Evolutionary conservation across 2,329 filamentous ascomycete species (phyloP), one percentile per base, ranked within the genome.

Genomic region (Lomentospora prolificans): DNA sequence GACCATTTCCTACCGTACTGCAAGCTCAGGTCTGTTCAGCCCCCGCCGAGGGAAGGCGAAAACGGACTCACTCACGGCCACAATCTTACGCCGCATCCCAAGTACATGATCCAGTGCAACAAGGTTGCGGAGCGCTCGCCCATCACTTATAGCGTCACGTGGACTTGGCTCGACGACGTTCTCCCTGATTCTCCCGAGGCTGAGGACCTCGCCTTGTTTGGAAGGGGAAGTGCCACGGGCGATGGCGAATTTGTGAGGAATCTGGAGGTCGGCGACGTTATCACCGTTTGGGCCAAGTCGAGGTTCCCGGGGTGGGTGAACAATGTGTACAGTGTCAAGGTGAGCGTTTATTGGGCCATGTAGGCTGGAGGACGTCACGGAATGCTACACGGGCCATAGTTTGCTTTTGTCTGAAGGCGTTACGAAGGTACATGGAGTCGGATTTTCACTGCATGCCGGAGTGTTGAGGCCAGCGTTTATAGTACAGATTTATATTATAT

Each of bases 221-320:
- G 61, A 67, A 1, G 22, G 64, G 2, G 82, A 82, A 0, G 72
- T 81, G 0, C 82, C 82, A 1, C 64, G 62, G 19, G 73, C 63
- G 3, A 80, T 78, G 0, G 76, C 1, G 67, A 74, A 36, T 84
- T 82, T 64, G 75, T 86, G 31, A 74, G 77, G 14, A 70, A 67
- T 50, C 63, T 86, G 60, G 75, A 73, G 60, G 60, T 81, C n/a
- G 82, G 82, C 1, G 82, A 86, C 60, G 75, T 82, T 17, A 67
- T 85, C 9, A 84, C 81, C 0, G 62, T 85, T 1, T 85, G 82
- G 82, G 81, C 70, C 1, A 82, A 78, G 65, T 74, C 79, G 2
- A 73, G 81, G 57, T 85, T 80, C 56, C 65, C 63, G 0, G 75
- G 68, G 0, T 86, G 82, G 82, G 50, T 55, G 1, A 85, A 85